Base-by-base conservation (phyloP, 2,329 filamentous ascomycete species). In the Ascosphaera apis region DNA sequence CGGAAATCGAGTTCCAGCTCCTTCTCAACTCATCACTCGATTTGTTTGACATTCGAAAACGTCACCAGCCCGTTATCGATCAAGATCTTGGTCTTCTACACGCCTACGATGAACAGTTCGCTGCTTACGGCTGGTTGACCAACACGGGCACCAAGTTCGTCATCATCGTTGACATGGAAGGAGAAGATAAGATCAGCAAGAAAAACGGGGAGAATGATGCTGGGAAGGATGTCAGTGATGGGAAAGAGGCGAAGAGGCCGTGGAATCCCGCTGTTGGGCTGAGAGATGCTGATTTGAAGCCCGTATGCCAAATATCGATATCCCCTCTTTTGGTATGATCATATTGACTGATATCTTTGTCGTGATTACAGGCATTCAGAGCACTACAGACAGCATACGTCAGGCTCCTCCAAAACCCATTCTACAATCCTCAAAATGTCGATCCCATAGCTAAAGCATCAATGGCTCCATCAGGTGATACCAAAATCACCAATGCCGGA, bases 321-420 rank as follows among this genome's bases (percentile, higher is more conserved):
- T 7, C n/a, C 28, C 35, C 11, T 34, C 16, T 38, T 28, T 31
- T 2, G 34, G 16, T 39, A 34, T n/a, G n/a, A n/a, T n/a, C n/a
- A n/a, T n/a, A n/a, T n/a, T 15, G 9, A 33, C 31, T 33, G n/a
- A n/a, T 33, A 8, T n/a, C 19, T 9, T n/a, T 39, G 16, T 28
- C 4, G 16, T 11, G 18, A 23, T 31, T 4, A 36, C 31, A 77
- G 73, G 72, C 88, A 17, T 98, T 98, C 51, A 72, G 76, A 51
- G 83, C 84, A 18, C 70, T 98, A 57, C 88, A 95, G 58, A 75
- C 69, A n/a, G 83, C 86, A 19, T 98, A 93, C 48, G 78, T 95
- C 39, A 64, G 72, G 41, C 61, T 98, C 36, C 60, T 95, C 44
- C 77, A 92, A 56, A 95, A 98, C 49, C 86, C 86, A 0, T 98